These are phyloP conservation scores for Gyromitra esculenta DNA, from an alignment of 2,329 filamentous ascomycete genomes.

Conservation along the genomic window DNA sequence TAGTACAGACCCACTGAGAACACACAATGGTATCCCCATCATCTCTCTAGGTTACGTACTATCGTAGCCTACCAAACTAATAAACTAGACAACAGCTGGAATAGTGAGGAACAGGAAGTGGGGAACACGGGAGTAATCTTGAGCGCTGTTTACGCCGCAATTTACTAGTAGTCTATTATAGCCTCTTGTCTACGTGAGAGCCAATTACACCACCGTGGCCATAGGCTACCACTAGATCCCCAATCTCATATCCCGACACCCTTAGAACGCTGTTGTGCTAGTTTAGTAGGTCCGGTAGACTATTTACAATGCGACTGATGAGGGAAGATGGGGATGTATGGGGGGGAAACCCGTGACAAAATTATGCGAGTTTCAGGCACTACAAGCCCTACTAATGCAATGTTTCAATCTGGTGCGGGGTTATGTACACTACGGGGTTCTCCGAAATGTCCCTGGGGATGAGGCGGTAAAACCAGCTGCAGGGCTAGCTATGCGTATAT, in stretches of 20 bases:
- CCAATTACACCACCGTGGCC: not conserved
- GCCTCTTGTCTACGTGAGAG: not conserved
- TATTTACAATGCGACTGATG: constrained; percentile 26
- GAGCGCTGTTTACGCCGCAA: not conserved
- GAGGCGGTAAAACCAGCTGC: constrained; percentile 21
- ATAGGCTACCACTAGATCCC: constrained; percentile 7
- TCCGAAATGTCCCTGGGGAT: constrained; percentile 24
- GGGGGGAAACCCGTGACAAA: constrained; percentile 7
- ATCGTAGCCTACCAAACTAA: not conserved
- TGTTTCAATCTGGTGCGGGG: constrained; percentile 37
- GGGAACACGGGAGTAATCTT: not conserved
- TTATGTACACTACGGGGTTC: constrained; percentile 23
- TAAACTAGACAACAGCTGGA: not conserved
- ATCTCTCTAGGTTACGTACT: not conserved
- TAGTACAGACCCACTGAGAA: not conserved
- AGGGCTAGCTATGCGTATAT: not conserved
- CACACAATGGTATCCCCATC: not conserved
- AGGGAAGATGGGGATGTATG: constrained; percentile 3
- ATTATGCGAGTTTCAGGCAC: constrained; percentile 13
- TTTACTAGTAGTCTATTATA: not conserved
- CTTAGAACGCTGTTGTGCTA: constrained; percentile 1
- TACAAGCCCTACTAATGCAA: constrained; percentile 10
- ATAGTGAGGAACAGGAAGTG: not conserved
- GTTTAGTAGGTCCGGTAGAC: not conserved
- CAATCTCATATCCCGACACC: constrained; percentile 12